Evolutionary conservation across 176 grass and related monocot species (phyloP).

Genomic region (Puccinellia tenuiflora): DNA sequence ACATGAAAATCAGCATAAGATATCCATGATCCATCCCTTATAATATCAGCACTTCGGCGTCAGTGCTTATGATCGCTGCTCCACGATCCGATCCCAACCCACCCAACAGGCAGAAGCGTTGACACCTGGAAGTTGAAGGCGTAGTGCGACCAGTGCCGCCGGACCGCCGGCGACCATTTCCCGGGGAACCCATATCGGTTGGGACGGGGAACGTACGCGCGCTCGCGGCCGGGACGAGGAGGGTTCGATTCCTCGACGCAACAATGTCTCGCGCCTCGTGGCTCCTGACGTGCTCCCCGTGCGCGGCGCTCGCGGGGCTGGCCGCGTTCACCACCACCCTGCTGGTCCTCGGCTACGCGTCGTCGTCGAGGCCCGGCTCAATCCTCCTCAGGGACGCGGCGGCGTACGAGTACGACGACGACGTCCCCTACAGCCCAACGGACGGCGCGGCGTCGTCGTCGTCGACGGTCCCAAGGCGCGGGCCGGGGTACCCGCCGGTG

Average conservation of each 20-base stretch:
- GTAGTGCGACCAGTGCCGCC: no score
- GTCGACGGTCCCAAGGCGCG: neutral
- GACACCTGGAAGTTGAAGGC: neutral
- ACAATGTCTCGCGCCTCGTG: slow-evolving; percentile 18
- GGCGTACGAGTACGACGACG: slow-evolving; percentile 27
- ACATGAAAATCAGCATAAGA: no score
- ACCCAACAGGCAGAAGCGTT: neutral
- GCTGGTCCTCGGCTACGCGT: slow-evolving; percentile 24
- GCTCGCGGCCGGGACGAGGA: neutral
- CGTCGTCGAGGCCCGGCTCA: slow-evolving; percentile 1
- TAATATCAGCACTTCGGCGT: neutral
- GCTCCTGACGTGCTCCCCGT: slow-evolving; percentile 25
- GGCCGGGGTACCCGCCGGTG: slow-evolving; percentile 40
- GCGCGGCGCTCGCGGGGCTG: slow-evolving; percentile 21
- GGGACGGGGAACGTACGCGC: no score
- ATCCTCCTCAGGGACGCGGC: neutral
- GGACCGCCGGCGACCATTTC: neutral
- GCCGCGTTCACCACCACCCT: slow-evolving; percentile 24
- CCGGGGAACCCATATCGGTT: no score
- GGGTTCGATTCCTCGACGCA: neutral
- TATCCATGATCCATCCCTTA: no score
- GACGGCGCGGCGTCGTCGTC: neutral
- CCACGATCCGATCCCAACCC: slow-evolving; percentile 3
- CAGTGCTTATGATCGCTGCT: slow-evolving; percentile 31
- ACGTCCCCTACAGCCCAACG: no score